Conservation (phyloP, 2,329 filamentous ascomycete genomes). For the Calonectria ilicicola region DNA sequence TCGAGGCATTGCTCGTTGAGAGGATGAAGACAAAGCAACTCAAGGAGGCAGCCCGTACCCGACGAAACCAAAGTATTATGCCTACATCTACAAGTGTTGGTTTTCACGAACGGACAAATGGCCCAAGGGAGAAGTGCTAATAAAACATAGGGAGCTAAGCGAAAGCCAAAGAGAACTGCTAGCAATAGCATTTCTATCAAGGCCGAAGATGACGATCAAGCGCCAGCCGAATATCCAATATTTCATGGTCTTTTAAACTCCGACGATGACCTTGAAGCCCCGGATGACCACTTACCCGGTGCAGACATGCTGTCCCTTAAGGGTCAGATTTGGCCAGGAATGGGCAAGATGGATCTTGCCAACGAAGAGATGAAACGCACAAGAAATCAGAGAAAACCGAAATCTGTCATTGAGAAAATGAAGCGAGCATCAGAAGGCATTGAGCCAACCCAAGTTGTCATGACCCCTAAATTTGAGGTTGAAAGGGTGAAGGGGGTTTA, state of each 20-base stretch:
- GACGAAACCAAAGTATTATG: constrained; percentile 46
- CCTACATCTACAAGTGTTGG: constrained; percentile 37
- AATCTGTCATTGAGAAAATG: constrained; percentile 76
- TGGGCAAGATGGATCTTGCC: constrained; percentile 85
- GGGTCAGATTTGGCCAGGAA: constrained; percentile 80
- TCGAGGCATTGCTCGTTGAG: constrained; percentile 81
- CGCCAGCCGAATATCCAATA: constrained; percentile 40
- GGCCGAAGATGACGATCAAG: constrained; percentile 44
- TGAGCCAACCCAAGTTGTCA: constrained; percentile 74
- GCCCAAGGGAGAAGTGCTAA: not conserved
- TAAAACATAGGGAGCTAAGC: constrained; percentile 41
- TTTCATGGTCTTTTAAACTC: constrained; percentile 45
- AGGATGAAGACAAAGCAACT: constrained; percentile 82
- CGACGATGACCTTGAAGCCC: constrained; percentile 43
- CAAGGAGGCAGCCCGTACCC: constrained; percentile 70
- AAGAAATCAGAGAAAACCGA: constrained; percentile 82
- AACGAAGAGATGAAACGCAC: constrained; percentile 78
- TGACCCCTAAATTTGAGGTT: constrained; percentile 63
- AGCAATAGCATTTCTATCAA: constrained; percentile 39
- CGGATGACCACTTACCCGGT: constrained; percentile 41
- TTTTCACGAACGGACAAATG: not conserved
- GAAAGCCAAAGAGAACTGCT: constrained; percentile 43
- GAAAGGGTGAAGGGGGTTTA: constrained; percentile 70
- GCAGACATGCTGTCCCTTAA: constrained; percentile 66
- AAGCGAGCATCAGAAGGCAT: constrained; percentile 73